These are phyloP conservation scores for Kwoniella pini DNA, from an alignment of 768 basidiomycete species.

Conservation along the genomic window DNA sequence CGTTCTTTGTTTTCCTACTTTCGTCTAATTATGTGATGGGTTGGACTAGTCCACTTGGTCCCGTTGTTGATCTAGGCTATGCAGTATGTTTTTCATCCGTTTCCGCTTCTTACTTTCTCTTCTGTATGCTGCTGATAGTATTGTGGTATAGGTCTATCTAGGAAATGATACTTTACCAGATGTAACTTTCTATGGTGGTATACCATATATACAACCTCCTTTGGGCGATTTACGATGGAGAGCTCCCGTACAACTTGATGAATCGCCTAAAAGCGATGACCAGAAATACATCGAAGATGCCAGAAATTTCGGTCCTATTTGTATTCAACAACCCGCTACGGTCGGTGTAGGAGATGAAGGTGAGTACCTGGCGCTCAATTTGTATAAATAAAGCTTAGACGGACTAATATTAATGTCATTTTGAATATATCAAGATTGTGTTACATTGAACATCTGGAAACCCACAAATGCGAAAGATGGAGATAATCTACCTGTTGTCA, in stretches of 20 bases:
- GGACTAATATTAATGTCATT: neutral
- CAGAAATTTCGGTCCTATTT: conserved; percentile 58
- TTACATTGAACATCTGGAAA: conserved; percentile 59
- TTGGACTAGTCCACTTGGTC: conserved; percentile 1
- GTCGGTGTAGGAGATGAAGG: conserved; percentile 60
- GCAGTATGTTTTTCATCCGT: conserved; percentile 26
- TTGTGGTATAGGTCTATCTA: conserved; percentile 17
- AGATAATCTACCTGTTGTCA: conserved; percentile 57
- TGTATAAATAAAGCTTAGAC: neutral
- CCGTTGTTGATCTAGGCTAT: conserved; percentile 27
- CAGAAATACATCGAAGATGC: conserved; percentile 55
- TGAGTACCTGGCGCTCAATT: no score
- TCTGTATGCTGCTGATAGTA: no score
- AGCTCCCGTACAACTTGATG: conserved; percentile 55
- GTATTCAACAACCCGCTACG: conserved; percentile 59
- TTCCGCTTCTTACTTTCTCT: no score
- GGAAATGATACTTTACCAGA: conserved; percentile 19
- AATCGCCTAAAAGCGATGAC: conserved; percentile 22
- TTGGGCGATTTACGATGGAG: conserved; percentile 59
- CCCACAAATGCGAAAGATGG: conserved; percentile 54
- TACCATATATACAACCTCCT: conserved; percentile 64
- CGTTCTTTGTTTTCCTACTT: no score
- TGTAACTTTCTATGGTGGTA: conserved; percentile 59
- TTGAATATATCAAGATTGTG: conserved; percentile 56
- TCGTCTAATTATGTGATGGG: no score